phyloP scores from a whole-genome alignment of 805 yeast genomes.

The Pichia phayaonensis region DNA sequence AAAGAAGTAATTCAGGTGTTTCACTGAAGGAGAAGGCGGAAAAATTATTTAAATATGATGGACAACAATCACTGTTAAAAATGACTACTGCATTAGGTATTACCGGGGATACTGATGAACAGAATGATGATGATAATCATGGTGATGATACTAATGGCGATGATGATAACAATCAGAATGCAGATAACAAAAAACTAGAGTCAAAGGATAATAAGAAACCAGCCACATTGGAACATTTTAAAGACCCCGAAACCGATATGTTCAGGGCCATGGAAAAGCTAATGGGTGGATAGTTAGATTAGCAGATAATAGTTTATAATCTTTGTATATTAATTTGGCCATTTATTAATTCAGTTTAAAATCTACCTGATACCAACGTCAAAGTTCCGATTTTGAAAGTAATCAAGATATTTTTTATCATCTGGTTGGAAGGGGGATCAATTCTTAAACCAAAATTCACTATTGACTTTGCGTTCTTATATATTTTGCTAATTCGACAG shows the following conservation, averaged over 20 bases:
- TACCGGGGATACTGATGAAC: neutral
- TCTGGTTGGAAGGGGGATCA: too few species aligned
- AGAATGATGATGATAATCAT: neutral
- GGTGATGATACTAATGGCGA: neutral
- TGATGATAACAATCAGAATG: neutral
- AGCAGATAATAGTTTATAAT: neutral
- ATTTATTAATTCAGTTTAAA: too few species aligned
- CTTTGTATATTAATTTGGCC: neutral
- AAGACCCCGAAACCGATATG: neutral
- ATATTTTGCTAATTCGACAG: too few species aligned
- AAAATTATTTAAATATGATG: slow-evolving; percentile 5
- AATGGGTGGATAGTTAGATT: neutral
- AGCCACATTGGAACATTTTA: neutral
- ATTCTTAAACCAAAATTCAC: too few species aligned
- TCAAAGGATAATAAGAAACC: neutral
- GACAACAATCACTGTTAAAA: slow-evolving; percentile 2
- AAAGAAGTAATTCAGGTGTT: neutral
- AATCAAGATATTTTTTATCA: too few species aligned
- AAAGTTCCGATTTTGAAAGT: too few species aligned
- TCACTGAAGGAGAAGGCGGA: neutral
- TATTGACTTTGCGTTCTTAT: too few species aligned
- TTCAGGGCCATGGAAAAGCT: neutral
- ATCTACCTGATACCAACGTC: too few species aligned
- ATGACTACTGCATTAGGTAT: slow-evolving; percentile 6
- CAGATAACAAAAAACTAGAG: neutral